A percentile compares a stretch with the other conserved stretches of the same genome.
Conservation (phyloP, 2,329 filamentous ascomycete species). For the Colletotrichum navitas region DNA sequence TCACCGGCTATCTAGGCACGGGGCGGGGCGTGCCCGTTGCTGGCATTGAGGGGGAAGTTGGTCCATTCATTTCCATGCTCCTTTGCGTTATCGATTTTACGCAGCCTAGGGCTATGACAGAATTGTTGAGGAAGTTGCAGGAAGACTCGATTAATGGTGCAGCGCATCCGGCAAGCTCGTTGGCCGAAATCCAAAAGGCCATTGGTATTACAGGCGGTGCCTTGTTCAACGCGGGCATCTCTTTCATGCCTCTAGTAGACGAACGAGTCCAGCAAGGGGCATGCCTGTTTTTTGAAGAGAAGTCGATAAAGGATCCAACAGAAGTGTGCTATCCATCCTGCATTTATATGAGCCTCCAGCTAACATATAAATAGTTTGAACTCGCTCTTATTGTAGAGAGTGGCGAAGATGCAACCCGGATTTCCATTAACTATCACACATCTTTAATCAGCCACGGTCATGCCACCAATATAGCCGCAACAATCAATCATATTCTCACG, state of each 20-base stretch:
- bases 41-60: conserved; percentile 62
- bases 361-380: conserved; percentile 23
- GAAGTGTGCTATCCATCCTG: background rate
- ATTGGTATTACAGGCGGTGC: conserved; percentile 44
- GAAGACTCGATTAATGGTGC: conserved; percentile 60
- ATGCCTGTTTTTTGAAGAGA: conserved; percentile 24
- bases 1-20: conserved; percentile 58
- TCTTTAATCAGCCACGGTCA: conserved; percentile 38
- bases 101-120: background rate
- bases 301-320: conserved; percentile 8
- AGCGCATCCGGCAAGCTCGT: conserved; percentile 62
- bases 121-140: conserved; percentile 56
- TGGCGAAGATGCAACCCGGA: background rate
- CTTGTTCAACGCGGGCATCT: conserved; percentile 52
- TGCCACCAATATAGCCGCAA: conserved; percentile 50
- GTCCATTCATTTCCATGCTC: conserved; percentile 68
- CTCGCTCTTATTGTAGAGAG: conserved; percentile 23
- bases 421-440: background rate
- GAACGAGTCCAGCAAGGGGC: conserved; percentile 43
- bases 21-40: conserved; percentile 65
- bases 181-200: conserved; percentile 59
- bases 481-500: conserved; percentile 47
- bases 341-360: background rate
- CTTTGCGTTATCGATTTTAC: conserved; percentile 50
- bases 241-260: conserved; percentile 42